Percentiles rank a stretch among this genome's conserved stretches.
Evolutionary conservation across 345 rosid genomes (phyloP).

Genomic region (Gossypium arboreum): DNA sequence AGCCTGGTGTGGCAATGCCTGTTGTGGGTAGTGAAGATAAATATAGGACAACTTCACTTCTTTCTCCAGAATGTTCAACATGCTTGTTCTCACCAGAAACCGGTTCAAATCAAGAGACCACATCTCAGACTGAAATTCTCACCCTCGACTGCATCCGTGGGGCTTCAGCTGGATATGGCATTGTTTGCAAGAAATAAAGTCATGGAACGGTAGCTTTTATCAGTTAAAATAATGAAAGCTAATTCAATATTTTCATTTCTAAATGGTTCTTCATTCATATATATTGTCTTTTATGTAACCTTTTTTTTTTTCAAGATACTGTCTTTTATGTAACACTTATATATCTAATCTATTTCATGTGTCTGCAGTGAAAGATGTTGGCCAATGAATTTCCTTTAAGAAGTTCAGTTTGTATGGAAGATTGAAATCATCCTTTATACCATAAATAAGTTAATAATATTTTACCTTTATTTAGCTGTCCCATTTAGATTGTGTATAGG

Average conservation of each 20-base stretch:
- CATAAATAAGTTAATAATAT: not conserved
- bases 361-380: no score
- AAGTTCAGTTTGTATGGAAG: no score
- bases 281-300: not conserved
- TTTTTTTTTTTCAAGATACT: not conserved
- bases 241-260: not conserved
- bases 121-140: conserved; percentile 25
- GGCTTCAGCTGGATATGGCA: conserved; percentile 40
- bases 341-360: no score
- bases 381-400: no score
- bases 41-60: conserved; percentile 48
- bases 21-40: conserved; percentile 51
- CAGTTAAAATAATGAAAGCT: not conserved
- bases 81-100: conserved; percentile 30
- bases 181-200: conserved; percentile 47
- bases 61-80: conserved; percentile 37
- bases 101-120: not conserved
- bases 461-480: not conserved
- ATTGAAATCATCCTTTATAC: no score
- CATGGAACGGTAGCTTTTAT: not conserved
- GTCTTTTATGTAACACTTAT: not conserved
- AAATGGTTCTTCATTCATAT: not conserved
- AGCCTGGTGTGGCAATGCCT: conserved; percentile 63
- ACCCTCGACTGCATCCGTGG: conserved; percentile 47
- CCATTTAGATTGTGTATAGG: no score